Base-by-base conservation (phyloP, 2,329 filamentous ascomycete genomes). In the Hypoxylon sp. region DNA sequence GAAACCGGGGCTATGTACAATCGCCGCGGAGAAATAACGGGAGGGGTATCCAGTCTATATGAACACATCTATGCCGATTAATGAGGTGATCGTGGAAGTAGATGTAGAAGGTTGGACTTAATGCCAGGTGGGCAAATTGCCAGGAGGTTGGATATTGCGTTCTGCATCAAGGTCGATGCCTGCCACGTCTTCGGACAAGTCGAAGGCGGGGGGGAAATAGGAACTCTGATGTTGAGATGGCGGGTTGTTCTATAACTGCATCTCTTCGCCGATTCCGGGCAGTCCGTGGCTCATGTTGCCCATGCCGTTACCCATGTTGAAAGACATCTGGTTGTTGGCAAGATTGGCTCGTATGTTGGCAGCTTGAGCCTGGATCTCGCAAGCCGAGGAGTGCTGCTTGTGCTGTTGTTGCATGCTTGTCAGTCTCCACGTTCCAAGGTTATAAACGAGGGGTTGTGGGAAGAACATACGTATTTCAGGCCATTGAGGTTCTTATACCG, bases 401-500 rank as follows among this genome's bases (percentile, higher is more conserved):
- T 87, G 83, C 83, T 86, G 54, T 61, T n/a, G n/a, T n/a, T n/a
- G n/a, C n/a, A n/a, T n/a, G n/a, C n/a, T n/a, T n/a, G n/a, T n/a
- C n/a, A n/a, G n/a, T n/a, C n/a, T n/a, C n/a, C n/a, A n/a, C n/a
- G n/a, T n/a, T n/a, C 11, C 19, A 1, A 15, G 23, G 5, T 13
- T n/a, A 20, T 17, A 7, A n/a, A 32, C 38, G 31, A 11, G 25
- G 5, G 17, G 26, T 9, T 27, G 29, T 32, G 25, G 25, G 26
- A 30, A 7, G 27, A 27, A 75, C 83, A 73, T 74, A 87, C 84
- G 69, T 99, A 99, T 84, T 99, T 99, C 57, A 99, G 82, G 5
- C 94, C 94, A 73, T 99, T 99, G 55, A 99, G 74, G 69, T 99
- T 99, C 85, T 99, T 99, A 77, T 99, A 99, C 42, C 94, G 89